These are phyloP conservation scores for Daldinia sp. DNA, from an alignment of 2,329 filamentous ascomycete species.

Conservation along the genomic window DNA sequence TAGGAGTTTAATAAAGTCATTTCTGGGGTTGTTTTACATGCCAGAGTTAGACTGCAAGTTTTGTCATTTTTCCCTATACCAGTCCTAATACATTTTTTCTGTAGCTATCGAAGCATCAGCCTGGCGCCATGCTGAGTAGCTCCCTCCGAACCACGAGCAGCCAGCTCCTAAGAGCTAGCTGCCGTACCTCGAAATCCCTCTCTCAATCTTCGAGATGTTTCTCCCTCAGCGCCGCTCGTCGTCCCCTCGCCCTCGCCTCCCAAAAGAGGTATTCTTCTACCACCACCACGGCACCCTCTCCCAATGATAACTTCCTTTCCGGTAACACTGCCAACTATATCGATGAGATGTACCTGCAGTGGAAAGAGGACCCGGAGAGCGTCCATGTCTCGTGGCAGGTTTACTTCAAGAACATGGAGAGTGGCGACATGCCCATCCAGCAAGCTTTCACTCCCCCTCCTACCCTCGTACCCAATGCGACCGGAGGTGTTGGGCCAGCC, in stretches of 20 bases:
- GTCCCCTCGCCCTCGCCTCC: constrained; percentile 58
- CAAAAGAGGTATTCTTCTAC: constrained; percentile 65
- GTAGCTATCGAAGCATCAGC: constrained; percentile 47
- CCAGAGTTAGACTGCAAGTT: constrained; percentile 14
- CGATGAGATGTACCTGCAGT: constrained; percentile 99
- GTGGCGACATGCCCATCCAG: constrained; percentile 95
- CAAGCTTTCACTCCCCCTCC: constrained; percentile 97
- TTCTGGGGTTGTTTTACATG: constrained; percentile 24
- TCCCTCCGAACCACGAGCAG: constrained; percentile 71
- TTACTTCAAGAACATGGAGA: constrained; percentile 99
- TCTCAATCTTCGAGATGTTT: constrained; percentile 51
- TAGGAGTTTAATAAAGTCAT: constrained; percentile 41
- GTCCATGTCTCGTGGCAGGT: constrained; percentile 99
- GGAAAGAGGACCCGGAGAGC: constrained; percentile 91
- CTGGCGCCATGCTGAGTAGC: constrained; percentile 74
- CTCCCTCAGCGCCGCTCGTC: constrained; percentile 57
- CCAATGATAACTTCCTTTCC: constrained; percentile 95
- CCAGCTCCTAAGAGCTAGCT: constrained; percentile 67
- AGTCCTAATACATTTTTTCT: constrained; percentile 25
- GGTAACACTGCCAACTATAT: constrained; percentile 99
- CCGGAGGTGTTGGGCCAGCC: constrained; percentile 79
- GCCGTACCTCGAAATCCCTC: constrained; percentile 51
- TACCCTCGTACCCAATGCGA: constrained; percentile 83
- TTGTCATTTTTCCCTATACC: constrained; percentile 9
- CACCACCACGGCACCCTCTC: constrained; percentile 66